phyloP scores from a whole-genome alignment of 2,329 filamentous ascomycete genomes.

The Cordyceps cicadae region DNA sequence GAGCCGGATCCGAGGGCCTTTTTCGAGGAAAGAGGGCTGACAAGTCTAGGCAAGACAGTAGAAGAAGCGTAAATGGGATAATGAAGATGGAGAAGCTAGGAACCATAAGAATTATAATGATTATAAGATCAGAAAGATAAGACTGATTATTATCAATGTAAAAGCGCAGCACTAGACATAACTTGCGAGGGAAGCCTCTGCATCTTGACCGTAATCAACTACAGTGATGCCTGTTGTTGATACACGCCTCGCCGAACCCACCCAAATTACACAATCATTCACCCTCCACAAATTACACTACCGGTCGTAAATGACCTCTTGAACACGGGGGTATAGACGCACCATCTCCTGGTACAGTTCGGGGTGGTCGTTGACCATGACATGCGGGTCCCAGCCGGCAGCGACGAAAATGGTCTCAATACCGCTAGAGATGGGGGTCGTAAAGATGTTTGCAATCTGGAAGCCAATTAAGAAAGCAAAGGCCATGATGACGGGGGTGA shows the following conservation, averaged over 20 bases:
- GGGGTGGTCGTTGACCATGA: conserved; percentile 70
- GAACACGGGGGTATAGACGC: conserved; percentile 73
- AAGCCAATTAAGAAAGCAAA: conserved; percentile 85
- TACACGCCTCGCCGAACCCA: no score
- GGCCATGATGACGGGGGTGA: conserved; percentile 70
- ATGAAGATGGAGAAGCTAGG: no score
- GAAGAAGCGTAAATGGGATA: no score
- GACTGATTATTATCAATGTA: no score
- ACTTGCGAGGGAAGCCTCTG: no score
- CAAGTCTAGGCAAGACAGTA: not conserved
- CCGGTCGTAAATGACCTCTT: conserved; percentile 55
- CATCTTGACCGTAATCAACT: no score
- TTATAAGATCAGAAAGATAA: no score
- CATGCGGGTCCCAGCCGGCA: conserved; percentile 58
- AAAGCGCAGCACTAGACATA: no score
- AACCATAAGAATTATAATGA: no score
- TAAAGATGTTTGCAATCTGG: conserved; percentile 84
- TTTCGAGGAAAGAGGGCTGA: not conserved
- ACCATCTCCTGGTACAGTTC: conserved; percentile 77
- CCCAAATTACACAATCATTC: no score
- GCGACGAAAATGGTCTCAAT: conserved; percentile 89
- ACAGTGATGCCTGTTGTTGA: no score
- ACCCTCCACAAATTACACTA: not conserved
- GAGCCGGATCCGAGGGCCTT: conserved; percentile 1
- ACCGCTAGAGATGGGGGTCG: conserved; percentile 79